A percentile compares a stretch with the other conserved stretches of the same genome.
These are phyloP conservation scores for Starmerella floricola DNA, from an alignment of 805 yeast genomes.

Conservation along the genomic window DNA sequence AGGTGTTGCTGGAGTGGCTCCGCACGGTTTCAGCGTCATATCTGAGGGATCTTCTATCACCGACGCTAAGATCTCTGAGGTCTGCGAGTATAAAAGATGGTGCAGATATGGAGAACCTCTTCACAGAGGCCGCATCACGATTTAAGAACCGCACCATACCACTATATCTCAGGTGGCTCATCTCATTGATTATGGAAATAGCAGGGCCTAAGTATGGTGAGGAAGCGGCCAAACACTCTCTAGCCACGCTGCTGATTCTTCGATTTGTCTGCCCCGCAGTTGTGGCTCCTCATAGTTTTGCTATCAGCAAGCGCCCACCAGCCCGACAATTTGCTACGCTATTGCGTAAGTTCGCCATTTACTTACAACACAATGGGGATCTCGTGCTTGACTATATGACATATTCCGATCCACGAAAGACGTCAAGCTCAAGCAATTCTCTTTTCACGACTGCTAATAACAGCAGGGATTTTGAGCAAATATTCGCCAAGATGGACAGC, in stretches of 20 bases:
- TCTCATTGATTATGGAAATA: background rate
- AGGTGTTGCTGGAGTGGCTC: constrained; percentile 8
- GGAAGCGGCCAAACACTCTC: background rate
- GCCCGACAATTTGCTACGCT: background rate
- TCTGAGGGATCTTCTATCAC: background rate
- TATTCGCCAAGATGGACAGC: no score
- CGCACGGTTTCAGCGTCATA: background rate
- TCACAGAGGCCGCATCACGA: background rate
- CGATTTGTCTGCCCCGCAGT: constrained; percentile 8
- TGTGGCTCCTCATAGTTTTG: constrained; percentile 4
- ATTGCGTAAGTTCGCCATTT: constrained; percentile 4
- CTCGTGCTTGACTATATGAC: background rate
- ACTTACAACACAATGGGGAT: background rate
- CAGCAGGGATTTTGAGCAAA: no score
- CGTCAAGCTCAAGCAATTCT: no score
- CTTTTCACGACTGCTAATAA: no score
- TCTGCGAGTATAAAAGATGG: background rate
- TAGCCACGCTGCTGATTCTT: background rate
- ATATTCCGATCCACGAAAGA: no score
- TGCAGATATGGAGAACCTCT: background rate
- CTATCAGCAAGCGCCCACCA: constrained; percentile 3
- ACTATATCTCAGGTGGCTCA: background rate
- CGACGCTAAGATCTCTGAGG: background rate
- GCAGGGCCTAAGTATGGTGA: constrained; percentile 1
- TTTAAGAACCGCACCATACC: background rate